phyloP scores from a whole-genome alignment of 2,329 filamentous ascomycete genomes.

The Aspergillus awamori region DNA sequence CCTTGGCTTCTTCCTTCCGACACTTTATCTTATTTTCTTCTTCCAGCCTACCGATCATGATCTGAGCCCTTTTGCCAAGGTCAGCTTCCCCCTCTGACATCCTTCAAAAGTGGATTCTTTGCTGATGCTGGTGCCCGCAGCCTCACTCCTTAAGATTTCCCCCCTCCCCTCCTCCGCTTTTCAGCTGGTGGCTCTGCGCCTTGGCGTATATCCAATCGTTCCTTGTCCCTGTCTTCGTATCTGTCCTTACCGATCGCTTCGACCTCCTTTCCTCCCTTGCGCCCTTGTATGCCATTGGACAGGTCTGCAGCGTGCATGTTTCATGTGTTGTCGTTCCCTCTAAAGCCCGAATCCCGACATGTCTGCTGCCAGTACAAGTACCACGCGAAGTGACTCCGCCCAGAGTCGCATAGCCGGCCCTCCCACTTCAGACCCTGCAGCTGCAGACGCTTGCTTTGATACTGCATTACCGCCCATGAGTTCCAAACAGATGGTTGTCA shows the following conservation, averaged over 20 bases:
- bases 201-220: not conserved
- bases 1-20: not conserved
- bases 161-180: not conserved
- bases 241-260: slow-evolving; percentile 1
- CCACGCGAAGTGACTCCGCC: slow-evolving; percentile 16
- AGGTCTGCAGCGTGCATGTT: not conserved
- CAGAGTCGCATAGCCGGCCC: slow-evolving; percentile 1
- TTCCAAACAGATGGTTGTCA: slow-evolving; percentile 24
- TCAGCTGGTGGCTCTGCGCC: not conserved
- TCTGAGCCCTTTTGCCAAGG: slow-evolving; percentile 4
- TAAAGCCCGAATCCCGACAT: slow-evolving; percentile 1
- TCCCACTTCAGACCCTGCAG: not conserved
- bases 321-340: not conserved
- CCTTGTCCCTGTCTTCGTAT: not conserved
- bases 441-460: slow-evolving; percentile 23
- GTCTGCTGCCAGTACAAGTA: slow-evolving; percentile 14
- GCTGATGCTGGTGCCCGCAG: not conserved
- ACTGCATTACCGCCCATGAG: slow-evolving; percentile 37
- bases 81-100: slow-evolving; percentile 1
- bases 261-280: not conserved
- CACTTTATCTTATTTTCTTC: not conserved
- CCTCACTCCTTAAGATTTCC: not conserved
- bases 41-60: slow-evolving; percentile 1
- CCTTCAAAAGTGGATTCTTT: not conserved
- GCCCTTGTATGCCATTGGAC: not conserved